Conservation (phyloP, 176 grass and related monocot genomes). For the Avena atlantica region DNA sequence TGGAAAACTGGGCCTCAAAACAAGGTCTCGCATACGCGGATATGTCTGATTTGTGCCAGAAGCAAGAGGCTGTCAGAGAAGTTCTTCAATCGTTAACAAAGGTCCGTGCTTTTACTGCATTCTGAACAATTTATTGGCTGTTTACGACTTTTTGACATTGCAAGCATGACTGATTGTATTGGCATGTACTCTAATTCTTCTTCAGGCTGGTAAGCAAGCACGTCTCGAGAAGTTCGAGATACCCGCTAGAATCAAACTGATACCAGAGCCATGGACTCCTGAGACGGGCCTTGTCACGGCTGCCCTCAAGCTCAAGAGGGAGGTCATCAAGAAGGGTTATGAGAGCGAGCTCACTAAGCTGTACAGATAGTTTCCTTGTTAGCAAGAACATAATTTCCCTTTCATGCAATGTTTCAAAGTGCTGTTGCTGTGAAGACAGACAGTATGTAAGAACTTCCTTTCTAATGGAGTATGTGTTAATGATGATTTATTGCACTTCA, state of each 20-base stretch:
- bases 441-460: neutral
- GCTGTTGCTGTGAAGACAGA: neutral
- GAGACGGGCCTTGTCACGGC: conserved; percentile 88
- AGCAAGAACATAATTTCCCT: neutral
- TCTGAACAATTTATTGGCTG: neutral
- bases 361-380: conserved; percentile 50
- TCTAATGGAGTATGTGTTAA: neutral
- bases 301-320: conserved; percentile 94
- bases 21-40: conserved; percentile 55
- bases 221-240: conserved; percentile 93
- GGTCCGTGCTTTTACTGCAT: conserved; percentile 47
- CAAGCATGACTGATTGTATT: neutral
- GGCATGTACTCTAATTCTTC: neutral
- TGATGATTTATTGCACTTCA: neutral
- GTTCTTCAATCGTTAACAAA: conserved; percentile 73
- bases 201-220: conserved; percentile 74
- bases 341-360: conserved; percentile 58
- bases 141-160: neutral
- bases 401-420: neutral
- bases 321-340: conserved; percentile 76
- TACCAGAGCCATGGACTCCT: conserved; percentile 81
- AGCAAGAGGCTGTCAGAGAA: conserved; percentile 78
- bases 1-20: conserved; percentile 76
- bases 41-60: conserved; percentile 70
- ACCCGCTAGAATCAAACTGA: conserved; percentile 76